phyloP scores from a whole-genome alignment of 1,284 basidiomycete species.

The Melampsora abietis-canadensis region DNA sequence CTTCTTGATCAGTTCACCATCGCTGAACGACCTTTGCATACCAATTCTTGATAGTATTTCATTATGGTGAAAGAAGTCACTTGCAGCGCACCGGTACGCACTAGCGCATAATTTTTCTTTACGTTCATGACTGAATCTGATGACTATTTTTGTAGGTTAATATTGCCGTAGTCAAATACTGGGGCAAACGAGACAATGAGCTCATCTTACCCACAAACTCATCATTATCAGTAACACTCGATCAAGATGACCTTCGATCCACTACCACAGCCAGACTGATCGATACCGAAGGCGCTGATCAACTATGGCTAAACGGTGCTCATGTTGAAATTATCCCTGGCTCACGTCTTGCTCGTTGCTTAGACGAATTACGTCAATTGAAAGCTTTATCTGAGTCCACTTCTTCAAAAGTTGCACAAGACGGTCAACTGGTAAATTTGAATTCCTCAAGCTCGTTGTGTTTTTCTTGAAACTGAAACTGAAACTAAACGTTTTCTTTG shows the following conservation, averaged over 20 bases:
- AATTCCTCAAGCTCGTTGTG: neutral
- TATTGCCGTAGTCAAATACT: slow-evolving; percentile 56
- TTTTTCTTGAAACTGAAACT: neutral
- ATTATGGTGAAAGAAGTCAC: slow-evolving; percentile 46
- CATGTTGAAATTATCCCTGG: slow-evolving; percentile 81
- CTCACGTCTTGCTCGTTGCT: slow-evolving; percentile 78
- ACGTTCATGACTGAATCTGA: neutral
- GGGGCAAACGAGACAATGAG: slow-evolving; percentile 94
- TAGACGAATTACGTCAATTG: slow-evolving; percentile 78
- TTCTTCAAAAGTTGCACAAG: neutral
- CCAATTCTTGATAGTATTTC: neutral
- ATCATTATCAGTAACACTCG: slow-evolving; percentile 91
- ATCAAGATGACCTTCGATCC: slow-evolving; percentile 90
- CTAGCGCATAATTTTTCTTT: neutral
- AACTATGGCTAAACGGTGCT: slow-evolving; percentile 89
- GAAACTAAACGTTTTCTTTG: slow-evolving; percentile 33
- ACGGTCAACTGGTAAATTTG: neutral
- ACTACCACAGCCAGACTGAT: slow-evolving; percentile 89
- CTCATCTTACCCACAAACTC: slow-evolving; percentile 97
- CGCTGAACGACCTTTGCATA: neutral
- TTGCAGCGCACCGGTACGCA: slow-evolving; percentile 48
- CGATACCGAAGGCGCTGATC: slow-evolving; percentile 69
- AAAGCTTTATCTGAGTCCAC: slow-evolving; percentile 69
- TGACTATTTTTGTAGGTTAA: slow-evolving; percentile 46
- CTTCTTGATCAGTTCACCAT: neutral